phyloP scores from a whole-genome alignment of 2,329 filamentous ascomycete species.

The Passalora sequoiae region DNA sequence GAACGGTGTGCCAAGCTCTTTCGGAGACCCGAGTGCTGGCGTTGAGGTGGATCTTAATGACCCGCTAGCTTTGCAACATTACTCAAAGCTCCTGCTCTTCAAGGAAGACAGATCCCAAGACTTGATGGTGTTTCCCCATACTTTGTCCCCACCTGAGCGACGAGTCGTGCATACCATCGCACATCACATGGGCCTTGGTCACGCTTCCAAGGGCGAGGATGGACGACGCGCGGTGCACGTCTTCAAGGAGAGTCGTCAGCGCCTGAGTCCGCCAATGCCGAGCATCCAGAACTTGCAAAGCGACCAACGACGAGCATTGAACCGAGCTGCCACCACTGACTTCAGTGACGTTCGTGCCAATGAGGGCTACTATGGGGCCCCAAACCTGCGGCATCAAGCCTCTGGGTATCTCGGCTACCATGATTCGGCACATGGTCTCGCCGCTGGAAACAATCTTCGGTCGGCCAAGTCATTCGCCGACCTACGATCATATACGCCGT shows the following conservation, averaged over 20 bases:
- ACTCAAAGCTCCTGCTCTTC: conserved; percentile 85
- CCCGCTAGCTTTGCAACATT: conserved; percentile 77
- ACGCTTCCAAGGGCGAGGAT: conserved; percentile 81
- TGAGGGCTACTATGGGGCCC: conserved; percentile 67
- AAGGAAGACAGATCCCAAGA: conserved; percentile 73
- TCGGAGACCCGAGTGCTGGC: conserved; percentile 20
- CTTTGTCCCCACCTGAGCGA: conserved; percentile 75
- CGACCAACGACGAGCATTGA: conserved; percentile 75
- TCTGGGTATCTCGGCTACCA: conserved; percentile 73
- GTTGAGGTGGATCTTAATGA: conserved; percentile 86
- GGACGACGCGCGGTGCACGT: conserved; percentile 89
- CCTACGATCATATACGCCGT: conserved; percentile 88
- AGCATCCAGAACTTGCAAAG: conserved; percentile 66
- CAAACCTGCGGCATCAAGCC: conserved; percentile 71
- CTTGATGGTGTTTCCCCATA: conserved; percentile 75
- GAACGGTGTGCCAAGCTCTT: conserved; percentile 28
- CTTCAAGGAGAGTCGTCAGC: conserved; percentile 60
- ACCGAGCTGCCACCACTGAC: conserved; percentile 93
- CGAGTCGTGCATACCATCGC: conserved; percentile 89
- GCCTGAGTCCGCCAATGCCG: conserved; percentile 57
- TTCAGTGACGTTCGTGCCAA: conserved; percentile 79
- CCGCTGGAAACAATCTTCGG: conserved; percentile 72
- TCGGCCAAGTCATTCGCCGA: conserved; percentile 97
- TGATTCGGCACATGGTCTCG: conserved; percentile 62
- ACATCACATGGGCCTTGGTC: conserved; percentile 88